Conservation (phyloP, 345 rosid genomes). For the Jatropha curcas region DNA sequence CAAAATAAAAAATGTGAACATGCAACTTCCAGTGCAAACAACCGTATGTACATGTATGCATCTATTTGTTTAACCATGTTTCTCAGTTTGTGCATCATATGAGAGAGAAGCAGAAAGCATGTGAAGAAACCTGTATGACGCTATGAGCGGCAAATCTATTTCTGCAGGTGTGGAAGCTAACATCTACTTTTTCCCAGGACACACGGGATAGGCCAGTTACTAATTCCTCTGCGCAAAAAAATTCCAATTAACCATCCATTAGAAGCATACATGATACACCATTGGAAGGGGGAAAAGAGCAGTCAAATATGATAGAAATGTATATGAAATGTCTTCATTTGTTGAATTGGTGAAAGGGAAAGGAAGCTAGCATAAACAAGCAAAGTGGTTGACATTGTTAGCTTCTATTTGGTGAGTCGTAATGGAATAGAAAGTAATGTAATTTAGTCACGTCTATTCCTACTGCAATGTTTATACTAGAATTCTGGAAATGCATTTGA, state of each 20-base stretch:
- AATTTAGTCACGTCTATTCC: no score
- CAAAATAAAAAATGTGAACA: not conserved
- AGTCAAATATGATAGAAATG: not conserved
- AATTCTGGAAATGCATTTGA: no score
- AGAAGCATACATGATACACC: not conserved
- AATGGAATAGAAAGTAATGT: no score
- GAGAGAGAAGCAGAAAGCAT: slow-evolving; percentile 13
- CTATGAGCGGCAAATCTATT: slow-evolving; percentile 93
- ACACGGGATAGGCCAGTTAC: slow-evolving; percentile 74
- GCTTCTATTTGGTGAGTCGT: no score
- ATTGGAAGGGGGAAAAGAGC: not conserved
- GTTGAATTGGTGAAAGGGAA: not conserved
- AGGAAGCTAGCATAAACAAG: slow-evolving; percentile 1
- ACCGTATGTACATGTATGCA: not conserved
- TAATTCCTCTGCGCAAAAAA: slow-evolving; percentile 66
- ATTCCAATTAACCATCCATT: not conserved
- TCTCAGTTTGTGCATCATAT: not conserved
- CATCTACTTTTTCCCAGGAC: slow-evolving; percentile 96
- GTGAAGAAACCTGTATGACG: slow-evolving; percentile 78
- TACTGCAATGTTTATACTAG: no score
- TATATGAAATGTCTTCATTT: no score
- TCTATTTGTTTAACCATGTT: no score
- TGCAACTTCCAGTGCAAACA: not conserved
- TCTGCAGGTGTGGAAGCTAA: slow-evolving; percentile 80
- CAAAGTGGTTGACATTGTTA: not conserved